Evolutionary conservation across 768 basidiomycete species (phyloP).

Genomic region (Suillus luteus): DNA sequence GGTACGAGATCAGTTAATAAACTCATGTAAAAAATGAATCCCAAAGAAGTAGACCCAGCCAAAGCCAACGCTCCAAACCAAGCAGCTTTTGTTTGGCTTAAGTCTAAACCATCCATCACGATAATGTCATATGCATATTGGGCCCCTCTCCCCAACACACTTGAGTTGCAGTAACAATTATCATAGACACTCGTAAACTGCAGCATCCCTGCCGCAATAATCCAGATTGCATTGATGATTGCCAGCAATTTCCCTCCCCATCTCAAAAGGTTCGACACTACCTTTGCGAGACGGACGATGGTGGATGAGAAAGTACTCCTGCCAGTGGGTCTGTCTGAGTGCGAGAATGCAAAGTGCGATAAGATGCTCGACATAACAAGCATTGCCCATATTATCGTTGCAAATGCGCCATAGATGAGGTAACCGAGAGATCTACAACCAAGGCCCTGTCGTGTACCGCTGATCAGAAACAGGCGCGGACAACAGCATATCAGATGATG

Average conservation of each 20-base stretch:
- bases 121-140: slow-evolving; percentile 35
- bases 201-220: slow-evolving; percentile 24
- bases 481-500: neutral
- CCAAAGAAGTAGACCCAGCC: neutral
- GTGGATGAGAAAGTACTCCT: neutral
- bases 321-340: neutral
- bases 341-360: slow-evolving; percentile 21
- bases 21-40: slow-evolving; percentile 3
- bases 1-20: slow-evolving; percentile 5
- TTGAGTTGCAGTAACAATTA: slow-evolving; percentile 29
- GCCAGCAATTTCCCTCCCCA: slow-evolving; percentile 24
- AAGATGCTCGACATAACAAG: slow-evolving; percentile 32
- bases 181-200: slow-evolving; percentile 28
- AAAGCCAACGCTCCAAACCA: slow-evolving; percentile 43
- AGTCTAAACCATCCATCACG: slow-evolving; percentile 14
- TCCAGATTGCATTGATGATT: slow-evolving; percentile 22
- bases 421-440: slow-evolving; percentile 39
- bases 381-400: slow-evolving; percentile 34
- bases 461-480: neutral
- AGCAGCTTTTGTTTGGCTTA: slow-evolving; percentile 28
- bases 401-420: slow-evolving; percentile 29
- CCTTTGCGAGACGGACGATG: slow-evolving; percentile 5
- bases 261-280: slow-evolving; percentile 16
- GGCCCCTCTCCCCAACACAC: slow-evolving; percentile 17
- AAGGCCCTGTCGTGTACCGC: slow-evolving; percentile 22